phyloP scores from a whole-genome alignment of 2,329 filamentous ascomycete genomes.

The Pseudophaeomoniella oleicola region DNA sequence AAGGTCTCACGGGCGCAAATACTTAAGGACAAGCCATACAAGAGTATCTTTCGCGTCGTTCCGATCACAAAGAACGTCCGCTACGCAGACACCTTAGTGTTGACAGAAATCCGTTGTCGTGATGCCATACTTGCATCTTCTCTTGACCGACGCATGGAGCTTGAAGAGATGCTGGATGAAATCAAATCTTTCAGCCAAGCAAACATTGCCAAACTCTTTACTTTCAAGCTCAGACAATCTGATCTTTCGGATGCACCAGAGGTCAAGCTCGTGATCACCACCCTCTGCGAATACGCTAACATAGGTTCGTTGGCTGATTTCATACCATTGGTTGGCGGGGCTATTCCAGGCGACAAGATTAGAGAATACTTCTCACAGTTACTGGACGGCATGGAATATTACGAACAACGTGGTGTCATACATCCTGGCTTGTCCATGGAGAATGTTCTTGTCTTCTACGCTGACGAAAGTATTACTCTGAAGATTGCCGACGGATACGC shows the following conservation, averaged over 20 bases:
- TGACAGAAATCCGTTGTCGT: not conserved
- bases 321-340: conserved; percentile 60
- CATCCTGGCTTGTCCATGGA: conserved; percentile 71
- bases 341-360: conserved; percentile 55
- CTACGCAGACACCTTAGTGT: not conserved
- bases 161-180: conserved; percentile 63
- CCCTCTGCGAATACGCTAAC: conserved; percentile 58
- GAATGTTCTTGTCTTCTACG: conserved; percentile 65
- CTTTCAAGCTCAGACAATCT: conserved; percentile 59
- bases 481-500: conserved; percentile 55
- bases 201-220: conserved; percentile 65
- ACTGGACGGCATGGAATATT: conserved; percentile 72
- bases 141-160: conserved; percentile 61
- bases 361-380: conserved; percentile 86
- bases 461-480: conserved; percentile 49
- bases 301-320: conserved; percentile 73
- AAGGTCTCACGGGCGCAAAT: not conserved
- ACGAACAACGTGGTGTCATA: conserved; percentile 70
- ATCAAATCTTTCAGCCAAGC: conserved; percentile 62
- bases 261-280: conserved; percentile 40
- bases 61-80: not conserved
- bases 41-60: not conserved
- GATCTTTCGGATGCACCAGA: conserved; percentile 43
- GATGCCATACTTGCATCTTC: conserved; percentile 34
- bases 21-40: not conserved